phyloP scores from a whole-genome alignment of 192 early-diverging fungal genomes.

The Geosiphon pyriformis region DNA sequence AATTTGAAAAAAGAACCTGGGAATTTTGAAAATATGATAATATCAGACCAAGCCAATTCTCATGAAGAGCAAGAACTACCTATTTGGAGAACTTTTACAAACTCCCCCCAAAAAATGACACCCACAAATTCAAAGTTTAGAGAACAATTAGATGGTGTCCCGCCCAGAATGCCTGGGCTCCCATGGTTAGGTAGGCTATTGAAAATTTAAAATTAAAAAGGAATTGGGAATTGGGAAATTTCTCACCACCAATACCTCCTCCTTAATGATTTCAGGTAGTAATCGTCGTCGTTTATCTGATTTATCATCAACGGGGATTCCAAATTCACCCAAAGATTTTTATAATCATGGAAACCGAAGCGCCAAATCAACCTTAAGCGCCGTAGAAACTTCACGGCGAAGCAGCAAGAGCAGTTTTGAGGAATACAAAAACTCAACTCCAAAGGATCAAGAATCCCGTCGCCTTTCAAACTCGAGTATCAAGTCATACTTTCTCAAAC shows the following conservation, averaged over 20 bases:
- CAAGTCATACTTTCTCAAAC: conserved; percentile 20
- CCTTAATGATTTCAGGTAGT: too few relatives aligned
- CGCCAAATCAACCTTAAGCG: not conserved
- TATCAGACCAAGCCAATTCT: too few relatives aligned
- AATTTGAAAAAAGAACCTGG: too few relatives aligned
- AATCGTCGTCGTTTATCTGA: conserved; percentile 2
- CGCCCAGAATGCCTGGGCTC: not conserved
- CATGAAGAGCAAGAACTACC: not conserved
- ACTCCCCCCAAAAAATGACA: not conserved
- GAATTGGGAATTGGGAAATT: too few relatives aligned
- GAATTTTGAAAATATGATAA: too few relatives aligned
- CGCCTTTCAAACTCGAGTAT: conserved; percentile 10
- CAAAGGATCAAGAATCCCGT: not conserved
- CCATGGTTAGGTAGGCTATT: not conserved
- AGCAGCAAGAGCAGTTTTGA: not conserved
- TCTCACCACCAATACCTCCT: too few relatives aligned
- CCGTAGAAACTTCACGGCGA: not conserved
- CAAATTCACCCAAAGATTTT: not conserved
- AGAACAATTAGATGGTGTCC: conserved; percentile 4
- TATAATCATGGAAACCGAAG: not conserved
- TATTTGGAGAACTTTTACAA: not conserved
- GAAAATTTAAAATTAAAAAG: not conserved
- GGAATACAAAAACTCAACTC: not conserved
- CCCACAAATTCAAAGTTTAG: not conserved
- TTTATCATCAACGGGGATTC: not conserved